Evolutionary conservation across 192 early-diverging fungal species (phyloP).

Genomic region (Coemansia sp.): DNA sequence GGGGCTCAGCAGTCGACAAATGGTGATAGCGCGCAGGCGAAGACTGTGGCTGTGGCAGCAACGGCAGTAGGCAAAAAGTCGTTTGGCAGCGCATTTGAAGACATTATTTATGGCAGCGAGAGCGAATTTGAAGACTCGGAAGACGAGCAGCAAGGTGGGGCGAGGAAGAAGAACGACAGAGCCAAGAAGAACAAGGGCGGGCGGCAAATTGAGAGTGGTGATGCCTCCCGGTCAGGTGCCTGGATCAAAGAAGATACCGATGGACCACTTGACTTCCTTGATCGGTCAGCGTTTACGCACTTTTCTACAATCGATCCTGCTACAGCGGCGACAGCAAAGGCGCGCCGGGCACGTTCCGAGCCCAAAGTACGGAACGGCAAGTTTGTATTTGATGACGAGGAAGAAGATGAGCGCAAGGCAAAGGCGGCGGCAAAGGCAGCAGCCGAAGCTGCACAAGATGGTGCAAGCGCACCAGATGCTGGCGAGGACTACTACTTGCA

Average conservation of each 20-base stretch:
- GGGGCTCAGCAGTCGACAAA: constrained; percentile 12
- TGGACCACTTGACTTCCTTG: constrained; percentile 87
- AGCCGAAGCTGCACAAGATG: constrained; percentile 30
- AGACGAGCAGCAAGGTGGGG: constrained; percentile 58
- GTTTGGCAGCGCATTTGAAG: constrained; percentile 78
- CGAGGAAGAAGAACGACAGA: constrained; percentile 38
- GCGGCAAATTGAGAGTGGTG: constrained; percentile 15
- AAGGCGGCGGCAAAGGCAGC: constrained; percentile 9
- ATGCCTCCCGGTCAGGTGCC: constrained; percentile 9
- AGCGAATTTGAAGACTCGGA: constrained; percentile 85
- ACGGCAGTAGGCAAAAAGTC: constrained; percentile 54
- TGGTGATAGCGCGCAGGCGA: constrained; percentile 53
- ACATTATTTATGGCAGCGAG: constrained; percentile 89
- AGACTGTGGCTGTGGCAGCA: constrained; percentile 37
- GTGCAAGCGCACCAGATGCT: constrained; percentile 42
- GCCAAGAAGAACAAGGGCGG: constrained; percentile 29
- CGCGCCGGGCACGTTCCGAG: constrained; percentile 30
- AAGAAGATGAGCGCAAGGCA: constrained; percentile 52
- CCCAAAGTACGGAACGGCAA: constrained; percentile 77
- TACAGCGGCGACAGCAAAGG: constrained; percentile 38
- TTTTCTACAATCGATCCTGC: constrained; percentile 56
- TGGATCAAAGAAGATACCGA: constrained; percentile 74
- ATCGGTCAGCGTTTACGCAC: constrained; percentile 73
- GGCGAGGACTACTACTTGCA: constrained; percentile 86
- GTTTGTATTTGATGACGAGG: constrained; percentile 77